Evolutionary conservation across 2,329 filamentous ascomycete species (phyloP), one percentile per base, ranked within the genome.

Genomic region (Alternaria rosae): DNA sequence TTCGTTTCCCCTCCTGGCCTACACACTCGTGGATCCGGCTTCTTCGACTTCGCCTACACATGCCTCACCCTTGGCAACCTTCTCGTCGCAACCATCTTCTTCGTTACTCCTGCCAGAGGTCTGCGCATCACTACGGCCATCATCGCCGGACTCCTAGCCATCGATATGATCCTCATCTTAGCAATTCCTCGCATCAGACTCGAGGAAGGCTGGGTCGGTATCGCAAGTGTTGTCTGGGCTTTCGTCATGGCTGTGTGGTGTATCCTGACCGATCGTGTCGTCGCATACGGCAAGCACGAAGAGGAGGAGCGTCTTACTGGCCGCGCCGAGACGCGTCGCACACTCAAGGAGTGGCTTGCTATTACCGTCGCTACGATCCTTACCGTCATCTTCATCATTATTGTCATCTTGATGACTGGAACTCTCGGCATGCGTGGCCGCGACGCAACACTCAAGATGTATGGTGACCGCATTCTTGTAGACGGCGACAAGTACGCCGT

Each of bases 271-370:
- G 94, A 97, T 74, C 86, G 91, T 50, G 89, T 92, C 5, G 95
- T 99, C 9, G 87, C 91, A 72, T 97, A 93, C 91, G 95, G 94
- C 59, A 98, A 98, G 80, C 85, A 85, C 1, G 93, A 97, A 72
- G 95, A 98, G 78, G 95, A 99, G 77, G 91, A 97, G 77, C 89
- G 95, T 25, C 83, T 98, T 20, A 98, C 94, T 0, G 95, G 95
- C 11, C 91, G 94, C 13, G 87, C 91, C 28, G 94, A 99, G 82
- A 93, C 91, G 11, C 88, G 94, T 23, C 89, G 94, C 26, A 92
- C 93, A 0, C 79, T 97, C 6, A 82, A 86, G 43, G 93, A 98
- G 82, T 98, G 95, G 94, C 80, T 89, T 6, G 91, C 90, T 44
- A 92, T 99, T 13, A 81, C 96, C 4, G 74, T 90, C 4, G 91